These are phyloP conservation scores for Colletotrichum godetiae DNA, from an alignment of 2,329 filamentous ascomycete genomes.

Conservation along the genomic window DNA sequence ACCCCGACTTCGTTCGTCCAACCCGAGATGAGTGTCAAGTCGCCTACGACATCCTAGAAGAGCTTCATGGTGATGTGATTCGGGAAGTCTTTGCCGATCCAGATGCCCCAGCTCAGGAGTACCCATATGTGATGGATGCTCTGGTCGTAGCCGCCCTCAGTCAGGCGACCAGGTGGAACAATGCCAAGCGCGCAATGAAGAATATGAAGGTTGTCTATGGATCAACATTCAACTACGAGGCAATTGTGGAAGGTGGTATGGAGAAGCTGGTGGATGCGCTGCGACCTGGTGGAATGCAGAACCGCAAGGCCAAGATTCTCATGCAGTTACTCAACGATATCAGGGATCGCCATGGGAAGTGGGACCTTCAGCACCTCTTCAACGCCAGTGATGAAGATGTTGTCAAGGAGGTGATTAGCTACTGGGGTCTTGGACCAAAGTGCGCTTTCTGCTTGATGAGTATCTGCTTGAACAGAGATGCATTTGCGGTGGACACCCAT, in stretches of 20 bases:
- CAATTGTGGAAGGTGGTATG: slow-evolving; percentile 12
- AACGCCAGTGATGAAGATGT: slow-evolving; percentile 9
- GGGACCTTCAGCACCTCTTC: slow-evolving; percentile 22
- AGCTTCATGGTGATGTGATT: slow-evolving; percentile 12
- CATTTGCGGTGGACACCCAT: slow-evolving; percentile 22
- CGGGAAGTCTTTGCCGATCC: slow-evolving; percentile 6
- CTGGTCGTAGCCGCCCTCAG: slow-evolving; percentile 23
- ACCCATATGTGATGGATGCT: slow-evolving; percentile 16
- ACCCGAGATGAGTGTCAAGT: slow-evolving; percentile 5
- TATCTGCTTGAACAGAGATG: slow-evolving; percentile 7
- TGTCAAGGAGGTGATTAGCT: slow-evolving; percentile 15
- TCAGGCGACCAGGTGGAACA: slow-evolving; percentile 17
- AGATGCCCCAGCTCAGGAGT: neutral
- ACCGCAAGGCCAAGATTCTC: slow-evolving; percentile 18
- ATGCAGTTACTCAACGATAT: slow-evolving; percentile 13
- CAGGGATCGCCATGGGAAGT: slow-evolving; percentile 11
- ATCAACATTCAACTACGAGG: slow-evolving; percentile 12
- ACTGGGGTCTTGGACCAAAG: slow-evolving; percentile 20
- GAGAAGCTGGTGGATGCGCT: slow-evolving; percentile 12
- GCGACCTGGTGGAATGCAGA: slow-evolving; percentile 19
- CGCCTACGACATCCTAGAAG: neutral
- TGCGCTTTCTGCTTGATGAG: slow-evolving; percentile 17
- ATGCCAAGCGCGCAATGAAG: slow-evolving; percentile 25
- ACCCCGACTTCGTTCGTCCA: neutral
- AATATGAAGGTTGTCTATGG: slow-evolving; percentile 20